phyloP scores from a whole-genome alignment of 805 yeast genomes.

The Candida easanensis region DNA sequence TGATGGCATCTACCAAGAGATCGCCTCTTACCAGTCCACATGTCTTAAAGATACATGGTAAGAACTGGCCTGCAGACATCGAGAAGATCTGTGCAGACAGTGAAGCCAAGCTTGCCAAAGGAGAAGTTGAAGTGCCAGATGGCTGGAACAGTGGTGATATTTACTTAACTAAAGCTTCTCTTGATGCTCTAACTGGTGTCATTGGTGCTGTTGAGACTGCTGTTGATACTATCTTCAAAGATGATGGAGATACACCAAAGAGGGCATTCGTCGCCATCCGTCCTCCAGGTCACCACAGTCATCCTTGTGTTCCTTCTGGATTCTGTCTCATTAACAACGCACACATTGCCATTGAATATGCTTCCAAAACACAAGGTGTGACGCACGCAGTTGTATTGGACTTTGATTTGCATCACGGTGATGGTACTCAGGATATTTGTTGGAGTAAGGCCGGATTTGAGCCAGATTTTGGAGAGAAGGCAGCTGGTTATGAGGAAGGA shows the following conservation, averaged over 20 bases:
- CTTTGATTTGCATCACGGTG: slow-evolving; percentile 86
- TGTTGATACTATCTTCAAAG: slow-evolving; percentile 49
- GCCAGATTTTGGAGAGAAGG: slow-evolving; percentile 41
- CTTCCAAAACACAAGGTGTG: slow-evolving; percentile 55
- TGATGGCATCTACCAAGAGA: slow-evolving; percentile 45
- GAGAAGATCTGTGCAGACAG: slow-evolving; percentile 57
- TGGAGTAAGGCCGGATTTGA: slow-evolving; percentile 73
- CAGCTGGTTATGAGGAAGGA: slow-evolving; percentile 25
- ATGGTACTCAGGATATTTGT: slow-evolving; percentile 83
- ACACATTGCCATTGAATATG: slow-evolving; percentile 78
- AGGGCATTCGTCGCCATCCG: slow-evolving; percentile 67
- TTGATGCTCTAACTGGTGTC: slow-evolving; percentile 72
- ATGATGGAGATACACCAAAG: slow-evolving; percentile 29
- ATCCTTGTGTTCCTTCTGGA: slow-evolving; percentile 80
- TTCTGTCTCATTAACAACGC: slow-evolving; percentile 81
- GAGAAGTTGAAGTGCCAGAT: slow-evolving; percentile 71
- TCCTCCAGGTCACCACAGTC: slow-evolving; percentile 89
- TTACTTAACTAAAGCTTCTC: slow-evolving; percentile 62
- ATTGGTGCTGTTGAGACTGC: slow-evolving; percentile 74
- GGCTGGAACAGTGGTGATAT: slow-evolving; percentile 85
- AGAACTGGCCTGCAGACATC: slow-evolving; percentile 64
- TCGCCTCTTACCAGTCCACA: slow-evolving; percentile 54
- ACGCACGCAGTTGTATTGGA: slow-evolving; percentile 82
- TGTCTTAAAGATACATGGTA: slow-evolving; percentile 69
- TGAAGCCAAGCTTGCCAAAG: slow-evolving; percentile 47